phyloP scores from a whole-genome alignment of 2,329 filamentous ascomycete genomes.

The Graphium sp. region DNA sequence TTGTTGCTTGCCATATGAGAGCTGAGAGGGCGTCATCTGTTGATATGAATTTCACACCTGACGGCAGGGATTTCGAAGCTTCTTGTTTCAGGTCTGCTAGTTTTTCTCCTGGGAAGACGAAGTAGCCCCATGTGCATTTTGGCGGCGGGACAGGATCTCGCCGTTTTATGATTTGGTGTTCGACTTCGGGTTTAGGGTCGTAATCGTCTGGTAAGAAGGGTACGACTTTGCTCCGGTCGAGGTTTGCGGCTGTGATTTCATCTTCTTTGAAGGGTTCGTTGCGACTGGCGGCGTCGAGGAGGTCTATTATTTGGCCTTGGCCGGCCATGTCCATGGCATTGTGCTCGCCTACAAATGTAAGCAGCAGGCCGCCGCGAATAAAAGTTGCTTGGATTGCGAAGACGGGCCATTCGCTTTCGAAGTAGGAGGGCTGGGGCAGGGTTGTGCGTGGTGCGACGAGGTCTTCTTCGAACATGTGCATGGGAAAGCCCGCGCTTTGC shows the following conservation, averaged over 20 bases:
- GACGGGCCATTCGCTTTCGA: conserved; percentile 15
- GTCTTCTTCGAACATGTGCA: conserved; percentile 24
- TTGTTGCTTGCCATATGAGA: conserved; percentile 29
- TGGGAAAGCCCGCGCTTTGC: conserved; percentile 18
- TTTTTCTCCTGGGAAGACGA: conserved; percentile 19
- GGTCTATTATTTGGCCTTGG: conserved; percentile 23
- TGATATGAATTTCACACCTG: conserved; percentile 19
- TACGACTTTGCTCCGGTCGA: conserved; percentile 17
- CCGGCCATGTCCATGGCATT: conserved; percentile 32
- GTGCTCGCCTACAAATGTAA: conserved; percentile 31
- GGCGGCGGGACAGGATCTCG: conserved; percentile 6
- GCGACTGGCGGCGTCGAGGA: conserved; percentile 30
- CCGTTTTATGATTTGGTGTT: conserved; percentile 13
- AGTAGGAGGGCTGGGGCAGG: not conserved
- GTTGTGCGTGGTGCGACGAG: conserved; percentile 13
- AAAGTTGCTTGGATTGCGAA: conserved; percentile 29
- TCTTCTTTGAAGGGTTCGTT: conserved; percentile 23
- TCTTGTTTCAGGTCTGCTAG: conserved; percentile 21
- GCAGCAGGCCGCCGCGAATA: conserved; percentile 27
- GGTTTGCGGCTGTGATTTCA: conserved; percentile 25
- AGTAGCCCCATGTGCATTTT: conserved; percentile 23
- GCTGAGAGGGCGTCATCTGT: conserved; percentile 36
- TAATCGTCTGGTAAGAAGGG: conserved; percentile 15
- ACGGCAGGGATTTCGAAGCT: conserved; percentile 12
- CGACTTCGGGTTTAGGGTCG: conserved; percentile 15